phyloP scores from a whole-genome alignment of 495 filamentous ascomycete species.

The Penicillium maclennaniae region DNA sequence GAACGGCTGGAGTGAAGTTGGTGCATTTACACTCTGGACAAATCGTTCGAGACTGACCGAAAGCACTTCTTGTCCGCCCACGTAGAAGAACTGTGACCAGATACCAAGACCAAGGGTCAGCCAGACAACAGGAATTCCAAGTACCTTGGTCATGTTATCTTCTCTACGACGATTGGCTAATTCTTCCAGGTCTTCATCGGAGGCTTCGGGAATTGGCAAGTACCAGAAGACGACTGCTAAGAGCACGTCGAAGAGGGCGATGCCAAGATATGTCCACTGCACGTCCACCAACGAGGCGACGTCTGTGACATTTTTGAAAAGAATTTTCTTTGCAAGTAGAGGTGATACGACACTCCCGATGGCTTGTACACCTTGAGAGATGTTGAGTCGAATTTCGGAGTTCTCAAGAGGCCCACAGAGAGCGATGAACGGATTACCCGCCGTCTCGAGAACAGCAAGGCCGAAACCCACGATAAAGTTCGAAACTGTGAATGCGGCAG shows the following conservation, averaged over 20 bases:
- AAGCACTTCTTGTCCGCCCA: constrained; percentile 61
- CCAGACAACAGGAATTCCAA: constrained; percentile 50
- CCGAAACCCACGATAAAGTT: constrained; percentile 67
- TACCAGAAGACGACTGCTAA: constrained; percentile 65
- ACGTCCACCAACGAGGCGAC: constrained; percentile 58
- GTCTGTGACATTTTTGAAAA: constrained; percentile 51
- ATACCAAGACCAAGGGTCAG: constrained; percentile 54
- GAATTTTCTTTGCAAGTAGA: constrained; percentile 56
- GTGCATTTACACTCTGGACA: constrained; percentile 31
- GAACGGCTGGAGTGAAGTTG: constrained; percentile 30
- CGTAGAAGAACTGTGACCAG: constrained; percentile 62
- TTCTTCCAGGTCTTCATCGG: constrained; percentile 59
- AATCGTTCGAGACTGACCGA: constrained; percentile 44
- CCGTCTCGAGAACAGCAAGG: constrained; percentile 59
- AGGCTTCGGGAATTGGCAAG: constrained; percentile 62
- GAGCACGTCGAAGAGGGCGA: constrained; percentile 60
- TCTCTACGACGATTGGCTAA: constrained; percentile 48
- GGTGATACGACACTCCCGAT: constrained; percentile 60
- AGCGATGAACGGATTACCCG: constrained; percentile 64
- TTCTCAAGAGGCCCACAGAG: constrained; percentile 66
- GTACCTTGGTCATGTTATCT: constrained; percentile 46
- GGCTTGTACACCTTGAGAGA: constrained; percentile 67
- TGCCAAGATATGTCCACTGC: constrained; percentile 71
- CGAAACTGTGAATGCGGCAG: constrained; percentile 59
- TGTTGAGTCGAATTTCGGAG: constrained; percentile 60